Percentiles rank a stretch among this genome's conserved stretches.
Evolutionary conservation across 2,329 filamentous ascomycete species (phyloP).

Genomic region (Massarina eburnea): DNA sequence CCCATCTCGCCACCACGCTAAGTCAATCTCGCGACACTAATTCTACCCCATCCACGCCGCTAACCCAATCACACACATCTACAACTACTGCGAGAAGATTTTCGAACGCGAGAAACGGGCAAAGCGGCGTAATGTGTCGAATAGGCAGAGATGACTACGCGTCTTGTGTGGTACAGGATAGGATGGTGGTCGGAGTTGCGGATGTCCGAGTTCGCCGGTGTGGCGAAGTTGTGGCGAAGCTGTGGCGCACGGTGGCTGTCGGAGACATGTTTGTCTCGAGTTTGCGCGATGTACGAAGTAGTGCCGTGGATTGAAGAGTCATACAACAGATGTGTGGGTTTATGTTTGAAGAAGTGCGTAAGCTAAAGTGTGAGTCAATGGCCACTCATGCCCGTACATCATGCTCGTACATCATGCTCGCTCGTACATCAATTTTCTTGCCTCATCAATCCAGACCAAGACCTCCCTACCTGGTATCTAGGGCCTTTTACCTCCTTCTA

Average conservation of each 20-base stretch:
- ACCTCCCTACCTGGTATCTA: no score
- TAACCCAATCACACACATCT: slow-evolving; percentile 21
- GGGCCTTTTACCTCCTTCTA: no score
- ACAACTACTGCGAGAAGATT: slow-evolving; percentile 15
- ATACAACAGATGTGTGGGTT: no score
- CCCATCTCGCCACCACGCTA: slow-evolving; percentile 28
- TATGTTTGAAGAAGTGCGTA: no score
- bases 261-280: not conserved
- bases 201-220: slow-evolving; percentile 23
- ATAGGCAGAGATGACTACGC: slow-evolving; percentile 31
- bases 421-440: no score
- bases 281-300: no score
- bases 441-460: no score
- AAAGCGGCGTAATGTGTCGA: slow-evolving; percentile 17
- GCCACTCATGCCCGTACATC: no score
- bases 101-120: slow-evolving; percentile 23
- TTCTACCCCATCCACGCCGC: slow-evolving; percentile 1
- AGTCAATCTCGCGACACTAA: slow-evolving; percentile 1
- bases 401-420: no score
- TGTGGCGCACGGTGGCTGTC: slow-evolving; percentile 5
- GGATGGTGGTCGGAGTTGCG: slow-evolving; percentile 13
- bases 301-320: no score
- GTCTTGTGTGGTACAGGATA: slow-evolving; percentile 16
- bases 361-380: no score
- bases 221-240: slow-evolving; percentile 19